phyloP scores from a whole-genome alignment of 164 flowering plant species.

The Santalum album region DNA sequence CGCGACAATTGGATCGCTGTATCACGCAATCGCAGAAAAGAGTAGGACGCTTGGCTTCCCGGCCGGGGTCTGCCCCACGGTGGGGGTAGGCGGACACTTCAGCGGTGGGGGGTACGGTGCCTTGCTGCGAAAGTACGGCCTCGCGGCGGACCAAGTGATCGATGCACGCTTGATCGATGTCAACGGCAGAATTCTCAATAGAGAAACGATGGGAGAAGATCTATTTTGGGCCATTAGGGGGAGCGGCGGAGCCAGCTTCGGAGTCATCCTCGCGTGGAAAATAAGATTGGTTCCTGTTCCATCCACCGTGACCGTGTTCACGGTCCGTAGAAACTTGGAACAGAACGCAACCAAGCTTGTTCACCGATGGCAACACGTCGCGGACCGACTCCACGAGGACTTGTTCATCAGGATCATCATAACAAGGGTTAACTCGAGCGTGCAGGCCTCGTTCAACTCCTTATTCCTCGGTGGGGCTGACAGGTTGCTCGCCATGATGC shows the following conservation, averaged over 20 bases:
- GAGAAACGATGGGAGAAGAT: neutral
- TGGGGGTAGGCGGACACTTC: constrained; percentile 1
- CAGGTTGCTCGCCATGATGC: too few relatives aligned
- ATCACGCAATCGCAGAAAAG: neutral
- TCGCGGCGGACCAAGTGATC: neutral
- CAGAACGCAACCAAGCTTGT: neutral
- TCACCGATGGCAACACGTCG: neutral
- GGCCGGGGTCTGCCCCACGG: neutral
- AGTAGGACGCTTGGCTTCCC: neutral
- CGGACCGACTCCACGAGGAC: neutral
- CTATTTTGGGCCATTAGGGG: too few relatives aligned
- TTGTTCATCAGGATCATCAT: neutral
- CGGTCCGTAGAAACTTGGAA: neutral
- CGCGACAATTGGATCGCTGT: neutral
- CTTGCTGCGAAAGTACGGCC: constrained; percentile 2
- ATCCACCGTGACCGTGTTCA: neutral
- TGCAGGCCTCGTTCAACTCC: too few relatives aligned
- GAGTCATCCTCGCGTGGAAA: neutral
- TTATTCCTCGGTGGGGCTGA: too few relatives aligned
- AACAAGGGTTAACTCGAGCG: neutral
- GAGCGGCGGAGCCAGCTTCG: constrained; percentile 1
- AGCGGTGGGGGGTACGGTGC: neutral
- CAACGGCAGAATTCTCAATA: neutral
- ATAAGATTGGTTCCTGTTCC: neutral
- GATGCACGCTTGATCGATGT: neutral